Evolutionary conservation across 768 basidiomycete genomes (phyloP), one percentile per base, ranked within the genome.

Genomic region (Termitomyces sp.): DNA sequence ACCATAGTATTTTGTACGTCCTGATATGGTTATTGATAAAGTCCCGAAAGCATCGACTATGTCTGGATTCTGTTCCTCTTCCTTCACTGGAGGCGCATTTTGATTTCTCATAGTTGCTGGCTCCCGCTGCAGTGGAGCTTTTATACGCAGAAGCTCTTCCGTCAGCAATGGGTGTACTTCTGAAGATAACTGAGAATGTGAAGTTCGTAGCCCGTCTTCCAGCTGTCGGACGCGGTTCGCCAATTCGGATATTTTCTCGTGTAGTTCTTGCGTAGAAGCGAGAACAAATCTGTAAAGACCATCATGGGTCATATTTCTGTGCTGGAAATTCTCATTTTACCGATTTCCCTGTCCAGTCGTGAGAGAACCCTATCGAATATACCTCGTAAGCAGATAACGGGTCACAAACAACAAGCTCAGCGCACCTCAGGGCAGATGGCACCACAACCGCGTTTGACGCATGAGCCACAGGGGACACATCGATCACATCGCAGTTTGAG

Each of bases 261-360:
- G 90, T 1, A 92, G 77, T 63, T 91, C 89, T 70, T 87, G 86
- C 0, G 88, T 91, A 0, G 87, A 88, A 0, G 88, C 90, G 32
- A 91, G 81, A 0, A 91, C 88, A 66, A 91, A 92, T 23, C 89
- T 88, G 63, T 1, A 52, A 55, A n/a, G 18, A 26, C 63, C 43
- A 3, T 32, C 51, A 30, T 64, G 62, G 44, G 50, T 38, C n/a
- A 35, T 47, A 23, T 55, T 9, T 18, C n/a, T 47, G 23, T 10
- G 16, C 7, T 3, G 30, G 46, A 43, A 3, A 47, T 23, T 54
- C 36, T 12, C 55, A 61, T 33, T 67, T 75, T 64, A 88, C 88
- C 88, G 83, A 77, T 90, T 91, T 16, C 89, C 90, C 71, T 90
- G 86, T 8, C 90, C 90, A 50, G 90, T 91, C 10, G 89, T 91